Percentiles rank a stretch among this genome's conserved stretches.
These are phyloP conservation scores for Auricularia heimuer DNA, from an alignment of 768 basidiomycete genomes.

Conservation along the genomic window DNA sequence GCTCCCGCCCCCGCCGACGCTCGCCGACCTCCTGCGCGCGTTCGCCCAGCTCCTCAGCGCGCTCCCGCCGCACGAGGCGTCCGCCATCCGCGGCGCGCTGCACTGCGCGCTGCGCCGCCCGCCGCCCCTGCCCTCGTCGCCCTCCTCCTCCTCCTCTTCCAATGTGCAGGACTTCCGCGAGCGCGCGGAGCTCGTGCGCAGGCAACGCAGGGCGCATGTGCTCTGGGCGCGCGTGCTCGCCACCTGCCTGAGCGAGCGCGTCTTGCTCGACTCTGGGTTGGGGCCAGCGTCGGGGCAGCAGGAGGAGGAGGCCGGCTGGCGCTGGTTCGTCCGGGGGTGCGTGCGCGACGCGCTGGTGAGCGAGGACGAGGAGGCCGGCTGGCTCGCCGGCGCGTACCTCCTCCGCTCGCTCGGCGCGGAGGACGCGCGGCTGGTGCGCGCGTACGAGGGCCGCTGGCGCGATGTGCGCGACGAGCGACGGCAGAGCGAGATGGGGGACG, in stretches of 20 bases:
- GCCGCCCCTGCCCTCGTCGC: background rate
- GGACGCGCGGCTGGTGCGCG: background rate
- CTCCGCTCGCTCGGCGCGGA: background rate
- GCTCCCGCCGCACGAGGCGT: background rate
- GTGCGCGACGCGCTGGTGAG: background rate
- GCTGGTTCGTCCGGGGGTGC: background rate
- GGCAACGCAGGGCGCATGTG: background rate
- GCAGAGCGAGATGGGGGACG: background rate
- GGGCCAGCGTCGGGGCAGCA: background rate
- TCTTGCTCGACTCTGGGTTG: background rate
- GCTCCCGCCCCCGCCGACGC: background rate
- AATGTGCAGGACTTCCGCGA: background rate
- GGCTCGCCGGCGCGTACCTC: background rate
- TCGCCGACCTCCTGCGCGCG: background rate
- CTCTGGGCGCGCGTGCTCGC: background rate
- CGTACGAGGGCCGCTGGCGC: background rate
- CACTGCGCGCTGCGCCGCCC: background rate
- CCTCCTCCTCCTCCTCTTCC: background rate
- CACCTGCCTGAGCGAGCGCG: background rate
- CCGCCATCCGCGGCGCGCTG: background rate
- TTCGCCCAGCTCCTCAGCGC: background rate
- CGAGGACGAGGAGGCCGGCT: background rate
- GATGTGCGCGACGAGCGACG: background rate
- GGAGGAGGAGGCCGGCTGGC: background rate
- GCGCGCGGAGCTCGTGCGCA: background rate